phyloP scores from a whole-genome alignment of 2,329 filamentous ascomycete genomes.

The Aspergillus terreus region DNA sequence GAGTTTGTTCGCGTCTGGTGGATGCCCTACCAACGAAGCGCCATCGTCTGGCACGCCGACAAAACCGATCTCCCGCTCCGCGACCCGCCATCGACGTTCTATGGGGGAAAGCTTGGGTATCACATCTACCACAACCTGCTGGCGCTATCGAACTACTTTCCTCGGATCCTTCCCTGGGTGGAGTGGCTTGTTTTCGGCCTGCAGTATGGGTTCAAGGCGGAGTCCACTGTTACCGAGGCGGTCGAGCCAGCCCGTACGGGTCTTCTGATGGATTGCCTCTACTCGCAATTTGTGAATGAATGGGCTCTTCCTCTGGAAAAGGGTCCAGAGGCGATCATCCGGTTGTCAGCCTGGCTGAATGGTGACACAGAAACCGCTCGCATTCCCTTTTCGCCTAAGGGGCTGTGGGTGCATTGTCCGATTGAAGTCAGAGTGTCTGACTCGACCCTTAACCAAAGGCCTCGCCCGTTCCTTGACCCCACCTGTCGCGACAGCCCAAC shows the following conservation, averaged over 20 bases:
- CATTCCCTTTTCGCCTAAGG: slow-evolving; percentile 78
- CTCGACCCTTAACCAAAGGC: slow-evolving; percentile 50
- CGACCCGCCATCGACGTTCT: slow-evolving; percentile 67
- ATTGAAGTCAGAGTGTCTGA: slow-evolving; percentile 86
- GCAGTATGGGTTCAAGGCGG: slow-evolving; percentile 81
- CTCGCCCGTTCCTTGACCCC: slow-evolving; percentile 68
- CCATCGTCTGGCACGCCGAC: slow-evolving; percentile 85
- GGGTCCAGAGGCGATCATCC: slow-evolving; percentile 79
- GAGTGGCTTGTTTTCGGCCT: slow-evolving; percentile 97
- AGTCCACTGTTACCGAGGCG: slow-evolving; percentile 65
- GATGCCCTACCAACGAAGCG: slow-evolving; percentile 86
- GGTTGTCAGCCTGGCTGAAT: slow-evolving; percentile 83
- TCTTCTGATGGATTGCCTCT: slow-evolving; percentile 93
- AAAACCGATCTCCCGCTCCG: slow-evolving; percentile 63
- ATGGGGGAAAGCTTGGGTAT: slow-evolving; percentile 77
- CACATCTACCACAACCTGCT: slow-evolving; percentile 90
- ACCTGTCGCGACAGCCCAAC: slow-evolving; percentile 66
- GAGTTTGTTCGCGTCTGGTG: slow-evolving; percentile 97
- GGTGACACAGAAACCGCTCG: slow-evolving; percentile 64
- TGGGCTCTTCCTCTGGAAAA: slow-evolving; percentile 87
- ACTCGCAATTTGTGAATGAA: slow-evolving; percentile 98
- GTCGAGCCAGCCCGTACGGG: slow-evolving; percentile 77
- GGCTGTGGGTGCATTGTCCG: slow-evolving; percentile 81
- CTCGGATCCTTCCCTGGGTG: slow-evolving; percentile 76
- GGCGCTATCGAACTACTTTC: slow-evolving; percentile 72